Base-by-base conservation (phyloP, 495 filamentous ascomycete genomes). In the Penicillium coprophilum region DNA sequence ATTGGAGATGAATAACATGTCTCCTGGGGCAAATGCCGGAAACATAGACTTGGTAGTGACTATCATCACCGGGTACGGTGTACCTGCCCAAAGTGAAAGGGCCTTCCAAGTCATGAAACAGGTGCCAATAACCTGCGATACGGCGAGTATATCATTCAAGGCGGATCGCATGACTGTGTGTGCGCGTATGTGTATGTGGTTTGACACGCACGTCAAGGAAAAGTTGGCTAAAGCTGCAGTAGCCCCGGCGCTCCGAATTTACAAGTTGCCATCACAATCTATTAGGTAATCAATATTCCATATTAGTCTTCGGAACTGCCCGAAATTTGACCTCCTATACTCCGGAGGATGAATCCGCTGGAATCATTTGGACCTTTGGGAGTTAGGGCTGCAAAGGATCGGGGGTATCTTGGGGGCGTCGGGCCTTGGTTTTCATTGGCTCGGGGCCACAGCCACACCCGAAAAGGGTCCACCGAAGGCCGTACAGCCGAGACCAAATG, bases 31-130 rank as follows among this genome's bases (percentile, higher is more conserved):
- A 13, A 50, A 50, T 13, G 47, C 47, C 3, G 47, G 47, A 12
- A 36, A 17, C 47, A 50, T 50, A 38, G 47, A 50, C 47, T 50
- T 32, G 2, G 47, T 36, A 23, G 47, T 50, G 6, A 50, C 47
- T 19, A 50, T 36, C 47, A 50, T 36, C 28, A 50, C 31, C 28
- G 47, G 47, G 31, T 50, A 50, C 3, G 28, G 28, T 8, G 47
- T 36, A 15, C 47, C 47, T 2, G 47, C 11, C 30, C 28, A 34
- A 36, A 50, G 10, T 20, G 30, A 38, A 21, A 50, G 31, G 31
- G 47, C 31, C 31, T 36, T 36, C 47, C 47, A 50, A 21, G 19
- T 31, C 31, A 50, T 34, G 47, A 39, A 50, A 19, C 17, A 34
- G 19, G 47, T 36, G 27, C 27, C 45, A 12, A 47, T 17, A n/a